A percentile compares a stretch with the other conserved stretches of the same genome.
phyloP scores from a whole-genome alignment of 2,329 filamentous ascomycete species.

The Pleoardoris graminearum region DNA sequence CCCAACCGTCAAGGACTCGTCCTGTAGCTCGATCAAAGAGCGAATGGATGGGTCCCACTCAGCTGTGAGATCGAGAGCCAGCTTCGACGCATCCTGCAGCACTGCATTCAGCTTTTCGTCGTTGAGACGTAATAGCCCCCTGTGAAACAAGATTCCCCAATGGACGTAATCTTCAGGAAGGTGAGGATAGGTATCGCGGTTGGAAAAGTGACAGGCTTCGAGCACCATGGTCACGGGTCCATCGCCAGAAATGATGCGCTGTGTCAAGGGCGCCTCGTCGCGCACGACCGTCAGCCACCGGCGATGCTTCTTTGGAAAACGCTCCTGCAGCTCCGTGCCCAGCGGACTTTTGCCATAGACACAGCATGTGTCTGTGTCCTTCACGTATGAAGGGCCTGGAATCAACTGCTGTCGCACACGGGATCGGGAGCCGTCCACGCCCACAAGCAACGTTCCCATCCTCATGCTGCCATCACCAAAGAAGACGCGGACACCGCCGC shows the following conservation, averaged over 20 bases:
- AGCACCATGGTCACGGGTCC: conserved; percentile 9
- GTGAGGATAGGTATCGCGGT: no score
- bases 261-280: conserved; percentile 18
- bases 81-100: conserved; percentile 3
- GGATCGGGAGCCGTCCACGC: conserved; percentile 42
- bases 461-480: conserved; percentile 12
- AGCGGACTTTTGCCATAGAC: conserved; percentile 47
- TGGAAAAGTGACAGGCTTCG: no score
- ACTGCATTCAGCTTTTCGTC: no score
- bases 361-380: conserved; percentile 44
- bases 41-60: conserved; percentile 18
- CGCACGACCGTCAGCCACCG: conserved; percentile 31
- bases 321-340: no score
- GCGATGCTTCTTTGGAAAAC: not conserved
- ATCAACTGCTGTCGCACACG: conserved; percentile 13
- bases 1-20: conserved; percentile 35
- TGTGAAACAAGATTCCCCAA: conserved; percentile 35
- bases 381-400: conserved; percentile 20
- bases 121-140: conserved; percentile 1
- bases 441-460: conserved; percentile 35
- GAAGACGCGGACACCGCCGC: conserved; percentile 1
- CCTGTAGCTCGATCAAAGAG: conserved; percentile 18
- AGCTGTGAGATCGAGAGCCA: conserved; percentile 18
- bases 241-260: conserved; percentile 16
- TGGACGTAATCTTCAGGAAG: conserved; percentile 37